Evolutionary conservation across 345 rosid species (phyloP).

Genomic region (Litchi chinensis): DNA sequence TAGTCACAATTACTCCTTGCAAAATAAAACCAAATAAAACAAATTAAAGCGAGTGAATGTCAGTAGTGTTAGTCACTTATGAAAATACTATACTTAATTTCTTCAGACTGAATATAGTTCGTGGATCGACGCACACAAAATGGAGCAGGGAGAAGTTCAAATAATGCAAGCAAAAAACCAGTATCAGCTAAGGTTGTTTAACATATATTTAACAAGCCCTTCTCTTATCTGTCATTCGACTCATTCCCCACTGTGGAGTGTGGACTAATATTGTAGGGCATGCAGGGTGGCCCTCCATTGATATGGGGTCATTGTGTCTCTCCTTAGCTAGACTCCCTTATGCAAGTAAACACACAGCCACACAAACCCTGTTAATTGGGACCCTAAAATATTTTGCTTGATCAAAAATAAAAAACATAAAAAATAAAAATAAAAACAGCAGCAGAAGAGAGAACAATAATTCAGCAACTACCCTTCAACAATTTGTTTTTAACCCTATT

Average conservation of each 20-base stretch:
- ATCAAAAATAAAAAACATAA: no score
- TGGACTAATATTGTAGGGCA: not conserved
- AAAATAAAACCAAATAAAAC: no score
- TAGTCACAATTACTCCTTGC: no score
- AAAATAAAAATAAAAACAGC: not conserved
- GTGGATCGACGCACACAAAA: not conserved
- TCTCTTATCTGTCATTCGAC: not conserved
- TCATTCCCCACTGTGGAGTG: not conserved
- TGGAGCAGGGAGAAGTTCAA: not conserved
- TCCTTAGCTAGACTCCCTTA: not conserved
- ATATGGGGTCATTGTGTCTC: not conserved
- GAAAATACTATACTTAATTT: no score
- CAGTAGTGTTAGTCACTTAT: no score
- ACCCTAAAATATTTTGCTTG: not conserved
- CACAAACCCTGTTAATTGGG: not conserved
- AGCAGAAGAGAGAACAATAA: not conserved
- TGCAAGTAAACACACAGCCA: not conserved
- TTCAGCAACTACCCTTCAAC: not conserved
- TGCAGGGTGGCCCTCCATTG: not conserved
- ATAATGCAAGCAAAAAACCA: not conserved
- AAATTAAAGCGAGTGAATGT: no score
- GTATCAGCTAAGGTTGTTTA: not conserved
- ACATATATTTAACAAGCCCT: not conserved
- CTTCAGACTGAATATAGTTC: not conserved
- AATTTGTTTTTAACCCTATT: constrained; percentile 7